Evolutionary conservation across 1,284 basidiomycete genomes (phyloP).

Genomic region (Tilletiopsis washingtonensis): DNA sequence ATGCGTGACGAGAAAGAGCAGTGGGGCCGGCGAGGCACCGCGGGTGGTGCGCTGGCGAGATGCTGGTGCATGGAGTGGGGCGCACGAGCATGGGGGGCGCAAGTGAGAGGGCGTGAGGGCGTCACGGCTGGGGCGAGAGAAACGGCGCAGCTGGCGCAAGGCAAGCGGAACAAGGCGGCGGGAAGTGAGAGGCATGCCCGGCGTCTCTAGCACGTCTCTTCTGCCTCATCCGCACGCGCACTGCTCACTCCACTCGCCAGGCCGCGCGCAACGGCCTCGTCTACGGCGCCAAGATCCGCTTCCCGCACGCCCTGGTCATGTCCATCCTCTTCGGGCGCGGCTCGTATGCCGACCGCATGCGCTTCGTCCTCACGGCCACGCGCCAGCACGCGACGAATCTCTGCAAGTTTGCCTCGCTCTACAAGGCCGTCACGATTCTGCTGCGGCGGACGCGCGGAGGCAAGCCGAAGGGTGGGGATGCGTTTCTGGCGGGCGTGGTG

Average conservation of each 20-base stretch:
- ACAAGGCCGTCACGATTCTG: slow-evolving; percentile 76
- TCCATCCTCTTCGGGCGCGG: slow-evolving; percentile 68
- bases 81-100: too few species aligned
- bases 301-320: slow-evolving; percentile 99
- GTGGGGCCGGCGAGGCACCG: too few species aligned
- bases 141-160: not conserved
- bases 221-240: not conserved
- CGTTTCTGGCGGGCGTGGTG: slow-evolving; percentile 84
- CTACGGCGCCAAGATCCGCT: slow-evolving; percentile 85
- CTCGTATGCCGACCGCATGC: slow-evolving; percentile 53
- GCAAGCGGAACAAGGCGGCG: too few species aligned
- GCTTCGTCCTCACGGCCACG: slow-evolving; percentile 74
- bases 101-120: too few species aligned
- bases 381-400: slow-evolving; percentile 80
- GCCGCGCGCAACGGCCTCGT: slow-evolving; percentile 87
- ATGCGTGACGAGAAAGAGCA: too few species aligned
- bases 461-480: slow-evolving; percentile 70
- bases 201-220: not conserved
- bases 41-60: too few species aligned
- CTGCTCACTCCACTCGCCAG: too few species aligned
- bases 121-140: not conserved
- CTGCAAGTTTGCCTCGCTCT: slow-evolving; percentile 84
- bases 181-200: too few species aligned
- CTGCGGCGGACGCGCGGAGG: slow-evolving; percentile 71
- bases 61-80: too few species aligned